Evolutionary conservation across 768 basidiomycete genomes (phyloP), one percentile per base, ranked within the genome.

Genomic region (Phlebiopsis flavidoalba): DNA sequence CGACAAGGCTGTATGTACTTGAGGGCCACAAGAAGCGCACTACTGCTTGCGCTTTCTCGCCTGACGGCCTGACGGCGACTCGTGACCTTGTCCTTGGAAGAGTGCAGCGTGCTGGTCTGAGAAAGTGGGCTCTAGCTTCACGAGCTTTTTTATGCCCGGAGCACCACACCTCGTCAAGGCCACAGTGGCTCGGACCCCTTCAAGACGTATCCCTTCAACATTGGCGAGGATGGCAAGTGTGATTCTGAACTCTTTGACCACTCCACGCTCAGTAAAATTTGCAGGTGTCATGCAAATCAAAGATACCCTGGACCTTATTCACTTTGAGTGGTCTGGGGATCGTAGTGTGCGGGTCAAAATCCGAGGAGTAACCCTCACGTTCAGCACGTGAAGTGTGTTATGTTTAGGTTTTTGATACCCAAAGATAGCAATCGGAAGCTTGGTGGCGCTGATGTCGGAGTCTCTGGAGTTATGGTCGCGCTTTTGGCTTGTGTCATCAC

Each of bases 51-150:
- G 91, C 88, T 60, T 98, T 97, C 72, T 96, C 94, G 8, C 90
- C 95, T 0, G 97, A 99, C 67, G 97, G 97, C n/a, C n/a, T n/a
- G 0, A 78, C n/a, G 95, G 19, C 80, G 97, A 19, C 77, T 98
- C 17, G 87, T 96, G 43, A 95, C 94, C 0, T 77, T 93, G 8
- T 96, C 91, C 0, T 77, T 98, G 24, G 91, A 90, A 63, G 95
- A 98, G 69, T 85, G 85, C 26, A 78, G 83, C 4, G 88, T 94
- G 5, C 80, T 93, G 12, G 92, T 96, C 14, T 99, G 97, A n/a
- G 97, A 98, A 98, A 69, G 95, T 98, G 5, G 96, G 97, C 0
- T 80, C 86, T 8, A 93, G 92, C 68, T 83, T 99, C 64, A 79
- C 87, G 22, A 95, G 93, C 64, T 86, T 98, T 71, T 95, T 98